Percentiles rank a stretch among this genome's conserved stretches.
Conservation (phyloP, 2,329 filamentous ascomycete genomes). For the Diaporthe longicolla region DNA sequence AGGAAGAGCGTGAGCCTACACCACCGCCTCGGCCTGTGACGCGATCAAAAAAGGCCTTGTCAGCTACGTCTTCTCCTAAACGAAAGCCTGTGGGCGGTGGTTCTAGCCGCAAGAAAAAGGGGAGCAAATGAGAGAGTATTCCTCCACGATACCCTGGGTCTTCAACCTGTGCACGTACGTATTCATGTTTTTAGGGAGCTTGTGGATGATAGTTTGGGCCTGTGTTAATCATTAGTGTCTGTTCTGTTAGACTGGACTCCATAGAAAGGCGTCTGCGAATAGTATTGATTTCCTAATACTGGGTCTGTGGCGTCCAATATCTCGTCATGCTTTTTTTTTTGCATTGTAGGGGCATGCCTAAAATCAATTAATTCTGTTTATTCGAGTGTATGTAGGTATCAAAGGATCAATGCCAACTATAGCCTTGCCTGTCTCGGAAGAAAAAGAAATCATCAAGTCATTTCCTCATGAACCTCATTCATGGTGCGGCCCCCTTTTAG, state of each 20-base stretch:
- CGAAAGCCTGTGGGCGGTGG: conserved; percentile 53
- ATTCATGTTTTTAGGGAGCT: conserved; percentile 9
- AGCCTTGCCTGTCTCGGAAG: background rate
- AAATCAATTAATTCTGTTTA: conserved; percentile 6
- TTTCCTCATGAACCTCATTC: conserved; percentile 32
- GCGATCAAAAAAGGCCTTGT: conserved; percentile 53
- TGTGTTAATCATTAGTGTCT: conserved; percentile 25
- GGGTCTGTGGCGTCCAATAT: background rate
- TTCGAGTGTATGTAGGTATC: conserved; percentile 33
- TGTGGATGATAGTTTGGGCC: background rate
- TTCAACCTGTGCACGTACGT: conserved; percentile 3
- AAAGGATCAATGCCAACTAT: conserved; percentile 24
- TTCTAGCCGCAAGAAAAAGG: conserved; percentile 48
- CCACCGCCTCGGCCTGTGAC: conserved; percentile 44
- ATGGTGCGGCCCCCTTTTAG: no score
- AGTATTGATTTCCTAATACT: conserved; percentile 14
- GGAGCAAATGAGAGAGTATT: conserved; percentile 37
- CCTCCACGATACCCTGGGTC: conserved; percentile 33
- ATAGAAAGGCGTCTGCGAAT: conserved; percentile 34
- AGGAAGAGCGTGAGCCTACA: conserved; percentile 49
- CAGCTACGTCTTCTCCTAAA: conserved; percentile 53
- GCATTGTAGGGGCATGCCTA: background rate
- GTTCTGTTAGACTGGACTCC: conserved; percentile 18
- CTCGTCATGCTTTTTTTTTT: no score
- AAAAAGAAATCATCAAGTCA: conserved; percentile 11